Base-by-base conservation (phyloP, 768 basidiomycete genomes). In the Collybia sp. region DNA sequence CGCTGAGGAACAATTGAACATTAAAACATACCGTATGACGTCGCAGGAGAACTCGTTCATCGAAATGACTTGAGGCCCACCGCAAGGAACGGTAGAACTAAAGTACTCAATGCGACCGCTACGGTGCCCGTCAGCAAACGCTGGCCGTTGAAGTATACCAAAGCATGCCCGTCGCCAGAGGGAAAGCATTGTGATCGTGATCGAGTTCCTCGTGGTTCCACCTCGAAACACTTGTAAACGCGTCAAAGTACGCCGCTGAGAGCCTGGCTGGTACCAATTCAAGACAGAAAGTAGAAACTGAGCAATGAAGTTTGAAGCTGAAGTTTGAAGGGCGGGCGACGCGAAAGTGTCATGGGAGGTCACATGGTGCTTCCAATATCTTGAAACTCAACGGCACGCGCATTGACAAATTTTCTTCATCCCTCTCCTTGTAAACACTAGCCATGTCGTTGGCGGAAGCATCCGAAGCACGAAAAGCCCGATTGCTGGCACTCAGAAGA, bases 401-500 rank as follows among this genome's bases (percentile, higher is more conserved):
- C n/a, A n/a, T n/a, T n/a, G n/a, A n/a, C n/a, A n/a, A n/a, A n/a
- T n/a, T n/a, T n/a, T n/a, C 25, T 4, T 8, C 25, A 25, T 25
- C 25, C 25, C 8, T 25, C 25, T 25, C 25, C 3, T 25, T 25
- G 25, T 25, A 8, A 3, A 25, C 25, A 25, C 25, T 25, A 25
- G 8, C 25, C 40, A 74, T 73, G 72, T 72, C 89, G 50, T 76
- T 93, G 17, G 82, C 79, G 48, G 85, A 85, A 59, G 81, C 80
- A 6, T 86, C 86, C 8, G 89, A 93, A 55, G 80, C 81, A 30
- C 79, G 92, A 47, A 93, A 92, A 63, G 81, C 80, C 43, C 85
- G 91, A 48, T 67, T 94, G 3, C 60, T 80, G n/a, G 87, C 89
- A 1, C 74, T 94, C 43, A 77, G 83, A 53, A 83, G 78, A 62